Base-by-base conservation (phyloP, 2,329 filamentous ascomycete species). In the Hypocreales sp. region DNA sequence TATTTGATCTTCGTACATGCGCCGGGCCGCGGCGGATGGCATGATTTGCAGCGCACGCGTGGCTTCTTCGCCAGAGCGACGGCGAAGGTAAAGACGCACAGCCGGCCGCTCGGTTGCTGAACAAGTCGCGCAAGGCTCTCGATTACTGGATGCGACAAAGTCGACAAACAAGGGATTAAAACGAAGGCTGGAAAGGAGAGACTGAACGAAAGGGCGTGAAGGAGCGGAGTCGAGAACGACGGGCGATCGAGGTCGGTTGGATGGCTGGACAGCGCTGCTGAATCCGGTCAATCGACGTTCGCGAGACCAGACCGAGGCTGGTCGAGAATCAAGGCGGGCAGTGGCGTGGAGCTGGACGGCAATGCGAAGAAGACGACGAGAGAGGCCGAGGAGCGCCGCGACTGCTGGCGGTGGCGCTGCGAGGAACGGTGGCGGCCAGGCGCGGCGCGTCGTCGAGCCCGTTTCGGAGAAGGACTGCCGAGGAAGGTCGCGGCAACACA, bases 1-100 rank as follows among this genome's bases (percentile, higher is more conserved):
- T 61, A 81, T 75, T 50, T 75, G 71, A 46, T 75, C 71, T 58
- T 76, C 69, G 48, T 71, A 74, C 41, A 72, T 49, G 49, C 67
- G 64, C 40, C 69, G 59, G 28, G 67, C 60, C 32, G 70, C 61
- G 38, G 71, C 65, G 41, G 69, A 72, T 51, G 68, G 67, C 70
- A 75, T 75, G 35, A 53, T 69, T 36, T 35, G 34, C 22, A 26
- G 20, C 11, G 19, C 15, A 10, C 15, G 15, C 7, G 15, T 20
- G 12, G 26, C 15, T 29, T 16, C n/a, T n/a, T n/a, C n/a, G n/a
- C n/a, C n/a, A n/a, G n/a, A n/a, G n/a, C n/a, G n/a, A n/a, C 22
- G 22, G 6, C 20, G 20, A 12, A 12, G 8, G 20, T 21, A 12
- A 21, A 11, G 8, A n/a, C n/a, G n/a, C n/a, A 15, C 5, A 18